These are phyloP conservation scores for Ogataea corticis DNA, from an alignment of 805 yeast species.

Conservation along the genomic window DNA sequence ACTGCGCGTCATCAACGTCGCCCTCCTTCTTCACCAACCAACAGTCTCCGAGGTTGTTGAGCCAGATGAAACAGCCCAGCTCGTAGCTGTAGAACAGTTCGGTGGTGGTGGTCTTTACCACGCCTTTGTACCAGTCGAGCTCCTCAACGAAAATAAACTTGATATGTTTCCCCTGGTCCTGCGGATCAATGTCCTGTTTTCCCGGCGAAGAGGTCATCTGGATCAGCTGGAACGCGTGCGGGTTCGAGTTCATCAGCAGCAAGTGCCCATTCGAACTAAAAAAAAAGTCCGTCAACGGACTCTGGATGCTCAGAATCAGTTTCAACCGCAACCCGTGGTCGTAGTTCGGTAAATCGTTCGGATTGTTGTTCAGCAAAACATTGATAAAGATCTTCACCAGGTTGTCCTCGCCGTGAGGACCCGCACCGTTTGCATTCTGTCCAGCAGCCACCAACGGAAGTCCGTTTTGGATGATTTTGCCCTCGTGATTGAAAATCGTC, in stretches of 20 bases:
- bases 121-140: constrained; percentile 34
- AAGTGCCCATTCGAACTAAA: constrained; percentile 28
- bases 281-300: constrained; percentile 32
- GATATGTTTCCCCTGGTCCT: constrained; percentile 27
- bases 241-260: constrained; percentile 31
- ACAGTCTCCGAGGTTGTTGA: constrained; percentile 30
- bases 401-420: constrained; percentile 13
- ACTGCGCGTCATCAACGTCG: constrained; percentile 14
- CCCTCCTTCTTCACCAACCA: constrained; percentile 28
- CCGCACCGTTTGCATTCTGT: constrained; percentile 12
- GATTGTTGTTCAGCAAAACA: constrained; percentile 25
- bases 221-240: constrained; percentile 38
- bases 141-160: constrained; percentile 33
- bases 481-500: constrained; percentile 31
- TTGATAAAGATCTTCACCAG: constrained; percentile 29
- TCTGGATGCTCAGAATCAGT: constrained; percentile 36
- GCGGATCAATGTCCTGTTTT: constrained; percentile 18
- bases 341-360: constrained; percentile 30
- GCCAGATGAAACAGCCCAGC: constrained; percentile 33
- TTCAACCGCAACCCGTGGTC: constrained; percentile 36
- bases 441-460: constrained; percentile 22
- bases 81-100: constrained; percentile 23
- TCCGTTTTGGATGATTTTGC: constrained; percentile 37
- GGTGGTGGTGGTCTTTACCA: constrained; percentile 3
- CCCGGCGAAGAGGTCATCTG: constrained; percentile 21